Percentiles rank a stretch among this genome's conserved stretches.
Evolutionary conservation across 2,329 filamentous ascomycete species (phyloP).

Genomic region (Diplocarpon mali): DNA sequence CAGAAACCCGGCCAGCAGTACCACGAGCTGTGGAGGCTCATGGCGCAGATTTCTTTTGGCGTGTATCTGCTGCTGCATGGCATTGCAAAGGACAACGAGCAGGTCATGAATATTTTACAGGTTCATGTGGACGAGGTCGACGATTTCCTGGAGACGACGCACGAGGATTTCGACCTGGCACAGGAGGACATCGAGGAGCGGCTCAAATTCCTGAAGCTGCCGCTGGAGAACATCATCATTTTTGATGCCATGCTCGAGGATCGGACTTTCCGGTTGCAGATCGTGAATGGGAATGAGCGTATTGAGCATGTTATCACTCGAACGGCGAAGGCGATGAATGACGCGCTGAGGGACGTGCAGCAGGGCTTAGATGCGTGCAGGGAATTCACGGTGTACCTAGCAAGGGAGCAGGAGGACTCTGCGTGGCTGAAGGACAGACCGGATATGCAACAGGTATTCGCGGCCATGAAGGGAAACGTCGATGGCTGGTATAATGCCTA

Average conservation of each 20-base stretch:
- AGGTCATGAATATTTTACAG: slow-evolving; percentile 82
- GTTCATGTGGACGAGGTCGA: slow-evolving; percentile 91
- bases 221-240: slow-evolving; percentile 68
- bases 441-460: slow-evolving; percentile 60
- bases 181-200: slow-evolving; percentile 69
- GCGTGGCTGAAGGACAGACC: slow-evolving; percentile 50
- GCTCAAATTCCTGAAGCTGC: slow-evolving; percentile 68
- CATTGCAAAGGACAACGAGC: slow-evolving; percentile 77
- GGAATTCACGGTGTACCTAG: slow-evolving; percentile 67
- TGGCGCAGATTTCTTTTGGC: slow-evolving; percentile 88
- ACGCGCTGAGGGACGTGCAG: slow-evolving; percentile 66
- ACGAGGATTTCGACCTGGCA: slow-evolving; percentile 74
- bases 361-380: slow-evolving; percentile 67
- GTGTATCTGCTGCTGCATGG: slow-evolving; percentile 77
- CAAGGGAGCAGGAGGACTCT: slow-evolving; percentile 49
- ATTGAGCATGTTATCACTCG: slow-evolving; percentile 83
- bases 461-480: slow-evolving; percentile 86
- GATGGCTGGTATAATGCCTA: slow-evolving; percentile 83
- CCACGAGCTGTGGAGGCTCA: slow-evolving; percentile 81
- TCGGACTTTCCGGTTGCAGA: slow-evolving; percentile 66
- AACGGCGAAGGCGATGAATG: slow-evolving; percentile 64
- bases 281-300: slow-evolving; percentile 78
- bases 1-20: slow-evolving; percentile 64
- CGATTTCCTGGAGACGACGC: slow-evolving; percentile 73
- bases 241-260: slow-evolving; percentile 87